Evolutionary conservation across 1,139 yeast species (phyloP).

Genomic region (Pichia sp.): DNA sequence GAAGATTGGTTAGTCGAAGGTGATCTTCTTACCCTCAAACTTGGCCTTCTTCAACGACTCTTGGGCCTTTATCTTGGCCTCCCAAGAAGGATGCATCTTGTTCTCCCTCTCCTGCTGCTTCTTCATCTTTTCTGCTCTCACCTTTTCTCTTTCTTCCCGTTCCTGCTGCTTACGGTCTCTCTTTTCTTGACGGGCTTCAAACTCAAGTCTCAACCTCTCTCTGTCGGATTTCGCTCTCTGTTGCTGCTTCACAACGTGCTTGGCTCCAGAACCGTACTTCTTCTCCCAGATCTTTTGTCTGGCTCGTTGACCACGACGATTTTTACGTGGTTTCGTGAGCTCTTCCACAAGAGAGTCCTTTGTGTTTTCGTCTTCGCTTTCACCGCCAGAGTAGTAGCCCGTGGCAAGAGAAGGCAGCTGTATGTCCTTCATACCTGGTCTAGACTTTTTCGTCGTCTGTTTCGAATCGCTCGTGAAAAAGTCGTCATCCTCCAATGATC

Average conservation of each 20-base stretch:
- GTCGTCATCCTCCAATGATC: constrained; percentile 34
- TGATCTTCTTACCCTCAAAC: constrained; percentile 81
- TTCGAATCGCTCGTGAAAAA: constrained; percentile 37
- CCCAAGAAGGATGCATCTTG: constrained; percentile 89
- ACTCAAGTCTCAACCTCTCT: constrained; percentile 57
- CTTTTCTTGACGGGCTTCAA: constrained; percentile 67
- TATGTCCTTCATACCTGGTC: constrained; percentile 26
- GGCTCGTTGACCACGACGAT: constrained; percentile 95
- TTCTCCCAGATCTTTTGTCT: constrained; percentile 94
- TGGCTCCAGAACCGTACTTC: constrained; percentile 81
- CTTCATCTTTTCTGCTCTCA: constrained; percentile 39
- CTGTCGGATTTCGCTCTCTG: constrained; percentile 51
- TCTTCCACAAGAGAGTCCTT: constrained; percentile 54
- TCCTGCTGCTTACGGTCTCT: constrained; percentile 49
- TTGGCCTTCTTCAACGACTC: constrained; percentile 60
- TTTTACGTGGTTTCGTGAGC: constrained; percentile 57
- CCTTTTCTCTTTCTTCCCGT: constrained; percentile 31
- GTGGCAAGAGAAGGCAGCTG: constrained; percentile 65
- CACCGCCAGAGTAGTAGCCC: constrained; percentile 82
- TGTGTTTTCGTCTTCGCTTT: constrained; percentile 43
- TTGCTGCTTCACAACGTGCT: constrained; percentile 66
- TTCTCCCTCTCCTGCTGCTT: constrained; percentile 26
- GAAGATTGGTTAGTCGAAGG: constrained; percentile 41
- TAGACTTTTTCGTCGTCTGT: constrained; percentile 16
- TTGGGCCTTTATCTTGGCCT: constrained; percentile 72